Evolutionary conservation across 768 basidiomycete genomes (phyloP).

Genomic region (Lactarius pseudohatsudake): DNA sequence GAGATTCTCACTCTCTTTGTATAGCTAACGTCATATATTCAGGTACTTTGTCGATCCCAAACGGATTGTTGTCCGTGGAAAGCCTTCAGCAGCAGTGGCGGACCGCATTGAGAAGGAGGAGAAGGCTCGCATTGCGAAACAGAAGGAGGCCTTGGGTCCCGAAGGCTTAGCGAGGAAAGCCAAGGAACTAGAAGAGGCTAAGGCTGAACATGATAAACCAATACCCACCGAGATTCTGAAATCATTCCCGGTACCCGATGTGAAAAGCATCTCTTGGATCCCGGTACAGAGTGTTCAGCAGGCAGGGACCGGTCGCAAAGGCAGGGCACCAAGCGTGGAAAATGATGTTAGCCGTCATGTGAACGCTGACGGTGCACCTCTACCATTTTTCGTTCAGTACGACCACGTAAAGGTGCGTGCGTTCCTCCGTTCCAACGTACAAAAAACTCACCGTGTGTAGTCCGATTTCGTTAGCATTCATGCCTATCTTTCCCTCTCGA

Average conservation of each 20-base stretch:
- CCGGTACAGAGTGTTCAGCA: conserved; percentile 69
- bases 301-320: conserved; percentile 48
- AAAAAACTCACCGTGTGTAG: conserved; percentile 40
- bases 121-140: conserved; percentile 69
- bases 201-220: conserved; percentile 78
- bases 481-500: conserved; percentile 73
- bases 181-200: conserved; percentile 73
- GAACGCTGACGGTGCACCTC: conserved; percentile 57
- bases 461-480: conserved; percentile 90
- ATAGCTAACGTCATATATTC: conserved; percentile 5
- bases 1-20: conserved; percentile 2
- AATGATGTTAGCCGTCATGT: conserved; percentile 61
- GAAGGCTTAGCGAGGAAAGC: conserved; percentile 75
- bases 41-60: conserved; percentile 81
- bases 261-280: conserved; percentile 91
- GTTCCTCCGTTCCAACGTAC: not conserved
- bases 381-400: conserved; percentile 92
- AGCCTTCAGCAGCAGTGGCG: conserved; percentile 82
- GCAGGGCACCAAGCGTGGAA: conserved; percentile 35
- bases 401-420: conserved; percentile 80
- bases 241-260: conserved; percentile 87
- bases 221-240: conserved; percentile 82
- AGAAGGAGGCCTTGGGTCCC: conserved; percentile 69
- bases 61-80: conserved; percentile 77
- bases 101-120: conserved; percentile 80